phyloP scores from a whole-genome alignment of 2,329 filamentous ascomycete species.

The Aspergillus phoenicis region DNA sequence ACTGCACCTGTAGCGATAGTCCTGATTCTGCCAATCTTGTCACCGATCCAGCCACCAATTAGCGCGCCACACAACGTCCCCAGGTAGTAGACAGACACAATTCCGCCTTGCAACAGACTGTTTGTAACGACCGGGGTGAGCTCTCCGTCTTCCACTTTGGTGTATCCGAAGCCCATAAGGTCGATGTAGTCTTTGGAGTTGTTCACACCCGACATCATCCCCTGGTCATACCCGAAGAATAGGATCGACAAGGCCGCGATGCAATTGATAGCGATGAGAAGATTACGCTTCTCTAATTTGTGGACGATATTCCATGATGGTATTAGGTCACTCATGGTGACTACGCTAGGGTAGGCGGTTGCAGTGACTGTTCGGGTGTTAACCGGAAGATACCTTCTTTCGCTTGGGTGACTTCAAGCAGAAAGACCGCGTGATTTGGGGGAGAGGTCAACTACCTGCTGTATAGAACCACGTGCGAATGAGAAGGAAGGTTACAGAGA shows the following conservation, averaged over 20 bases:
- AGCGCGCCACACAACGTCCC: slow-evolving; percentile 67
- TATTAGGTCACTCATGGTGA: slow-evolving; percentile 43
- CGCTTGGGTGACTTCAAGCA: not conserved
- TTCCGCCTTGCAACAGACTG: slow-evolving; percentile 64
- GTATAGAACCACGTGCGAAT: not conserved
- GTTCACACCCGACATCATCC: slow-evolving; percentile 66
- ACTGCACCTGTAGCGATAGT: slow-evolving; percentile 63
- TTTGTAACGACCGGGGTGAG: slow-evolving; percentile 59
- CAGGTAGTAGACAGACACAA: slow-evolving; percentile 61
- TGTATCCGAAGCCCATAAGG: slow-evolving; percentile 66
- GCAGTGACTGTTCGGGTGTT: not conserved
- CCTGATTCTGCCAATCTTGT: slow-evolving; percentile 63
- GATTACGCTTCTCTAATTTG: slow-evolving; percentile 56
- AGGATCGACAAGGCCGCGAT: slow-evolving; percentile 68
- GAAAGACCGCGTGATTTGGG: not conserved
- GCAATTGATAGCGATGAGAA: slow-evolving; percentile 64
- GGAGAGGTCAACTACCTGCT: not conserved
- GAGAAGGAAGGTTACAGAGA: not conserved
- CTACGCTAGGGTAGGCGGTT: not conserved
- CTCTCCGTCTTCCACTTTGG: slow-evolving; percentile 49
- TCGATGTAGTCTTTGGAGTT: slow-evolving; percentile 65
- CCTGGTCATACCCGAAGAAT: slow-evolving; percentile 65
- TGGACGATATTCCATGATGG: slow-evolving; percentile 54
- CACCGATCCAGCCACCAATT: slow-evolving; percentile 65
- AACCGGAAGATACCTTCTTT: not conserved